Percentiles rank a stretch among this genome's conserved stretches.
Conservation (phyloP, 768 basidiomycete species). For the Mycena rosella region DNA sequence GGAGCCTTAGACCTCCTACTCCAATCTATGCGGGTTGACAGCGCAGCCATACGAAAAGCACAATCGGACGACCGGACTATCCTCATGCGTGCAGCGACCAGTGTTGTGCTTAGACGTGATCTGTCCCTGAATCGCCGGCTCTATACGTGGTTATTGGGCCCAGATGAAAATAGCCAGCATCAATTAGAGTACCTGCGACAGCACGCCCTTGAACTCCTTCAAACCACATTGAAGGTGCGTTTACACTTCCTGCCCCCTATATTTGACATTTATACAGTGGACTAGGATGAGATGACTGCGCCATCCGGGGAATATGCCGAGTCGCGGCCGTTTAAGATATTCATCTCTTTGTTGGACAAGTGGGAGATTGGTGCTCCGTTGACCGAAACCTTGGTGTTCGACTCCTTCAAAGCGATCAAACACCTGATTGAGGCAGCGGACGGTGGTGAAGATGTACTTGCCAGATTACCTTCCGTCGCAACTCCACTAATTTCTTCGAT, state of each 20-base stretch:
- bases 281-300: conserved; percentile 82
- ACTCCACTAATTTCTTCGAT: conserved; percentile 8
- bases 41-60: conserved; percentile 75
- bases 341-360: conserved; percentile 94
- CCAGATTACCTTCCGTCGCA: not conserved
- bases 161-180: conserved; percentile 80
- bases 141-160: conserved; percentile 93
- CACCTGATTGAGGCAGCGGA: conserved; percentile 66
- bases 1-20: conserved; percentile 87
- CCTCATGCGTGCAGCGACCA: conserved; percentile 87
- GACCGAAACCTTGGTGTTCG: conserved; percentile 83
- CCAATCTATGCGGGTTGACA: conserved; percentile 81
- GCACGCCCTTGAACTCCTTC: conserved; percentile 80
- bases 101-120: conserved; percentile 93
- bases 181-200: conserved; percentile 80
- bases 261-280: conserved; percentile 10
- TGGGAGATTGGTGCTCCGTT: conserved; percentile 93
- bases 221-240: conserved; percentile 74
- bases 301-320: conserved; percentile 81
- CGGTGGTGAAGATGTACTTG: conserved; percentile 68
- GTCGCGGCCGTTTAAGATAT: conserved; percentile 94
- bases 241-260: conserved; percentile 3
- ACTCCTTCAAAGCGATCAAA: conserved; percentile 82
- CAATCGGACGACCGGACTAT: conserved; percentile 81
- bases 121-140: conserved; percentile 92